phyloP scores from a whole-genome alignment of 2,329 filamentous ascomycete species.

The Penicillium sp. region DNA sequence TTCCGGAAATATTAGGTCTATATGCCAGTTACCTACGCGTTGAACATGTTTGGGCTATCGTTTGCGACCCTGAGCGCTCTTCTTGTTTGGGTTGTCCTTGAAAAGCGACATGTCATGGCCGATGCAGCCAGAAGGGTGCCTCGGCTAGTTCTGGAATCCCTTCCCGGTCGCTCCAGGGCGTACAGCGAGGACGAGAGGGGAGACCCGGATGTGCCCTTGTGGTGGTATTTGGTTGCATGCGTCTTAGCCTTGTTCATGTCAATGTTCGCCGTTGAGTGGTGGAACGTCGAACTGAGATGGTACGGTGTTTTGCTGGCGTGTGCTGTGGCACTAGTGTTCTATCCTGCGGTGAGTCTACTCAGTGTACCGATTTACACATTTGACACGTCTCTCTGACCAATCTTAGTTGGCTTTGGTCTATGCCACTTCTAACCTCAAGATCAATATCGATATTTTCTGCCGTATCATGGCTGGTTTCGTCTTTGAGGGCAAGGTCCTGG shows the following conservation, averaged over 20 bases:
- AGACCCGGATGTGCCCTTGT: slow-evolving; percentile 20
- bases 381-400: background rate
- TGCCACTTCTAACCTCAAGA: slow-evolving; percentile 29
- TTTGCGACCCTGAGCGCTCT: slow-evolving; percentile 63
- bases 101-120: slow-evolving; percentile 22
- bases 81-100: slow-evolving; percentile 28
- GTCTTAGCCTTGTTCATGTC: slow-evolving; percentile 23
- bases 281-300: slow-evolving; percentile 27
- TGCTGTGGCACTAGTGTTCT: slow-evolving; percentile 27
- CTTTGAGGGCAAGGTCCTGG: slow-evolving; percentile 34
- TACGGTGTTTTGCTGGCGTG: slow-evolving; percentile 28
- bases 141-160: slow-evolving; percentile 5
- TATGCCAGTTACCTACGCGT: slow-evolving; percentile 29
- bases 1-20: slow-evolving; percentile 17
- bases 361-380: background rate
- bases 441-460: slow-evolving; percentile 32
- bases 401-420: slow-evolving; percentile 27
- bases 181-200: slow-evolving; percentile 1
- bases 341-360: slow-evolving; percentile 21
- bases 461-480: slow-evolving; percentile 32
- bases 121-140: slow-evolving; percentile 11
- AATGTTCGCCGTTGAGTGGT: slow-evolving; percentile 29
- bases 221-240: slow-evolving; percentile 24
- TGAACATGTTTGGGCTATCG: slow-evolving; percentile 54
- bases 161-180: slow-evolving; percentile 2